Evolutionary conservation across 805 yeast species (phyloP).

Genomic region (Starmerella stellata): DNA sequence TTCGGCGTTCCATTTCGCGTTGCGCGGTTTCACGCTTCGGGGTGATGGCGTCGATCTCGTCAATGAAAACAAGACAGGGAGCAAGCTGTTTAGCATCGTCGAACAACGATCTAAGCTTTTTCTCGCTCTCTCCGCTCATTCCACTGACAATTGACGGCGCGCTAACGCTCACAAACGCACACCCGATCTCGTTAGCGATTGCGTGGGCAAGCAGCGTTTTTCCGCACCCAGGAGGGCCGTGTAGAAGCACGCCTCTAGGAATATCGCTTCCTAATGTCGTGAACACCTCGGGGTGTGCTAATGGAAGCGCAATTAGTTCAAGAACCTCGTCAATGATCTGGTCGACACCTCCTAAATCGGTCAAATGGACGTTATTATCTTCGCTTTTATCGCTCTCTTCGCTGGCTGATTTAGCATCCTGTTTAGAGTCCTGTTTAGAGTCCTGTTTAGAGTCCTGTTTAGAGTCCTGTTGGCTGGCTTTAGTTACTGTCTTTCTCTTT

Average conservation of each 20-base stretch:
- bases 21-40: slow-evolving; percentile 97
- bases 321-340: slow-evolving; percentile 65
- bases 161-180: slow-evolving; percentile 75
- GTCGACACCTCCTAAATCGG: slow-evolving; percentile 79
- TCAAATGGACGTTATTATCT: slow-evolving; percentile 32
- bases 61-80: slow-evolving; percentile 83
- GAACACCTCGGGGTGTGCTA: slow-evolving; percentile 84
- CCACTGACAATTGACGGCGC: slow-evolving; percentile 97
- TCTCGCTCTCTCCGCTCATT: slow-evolving; percentile 98
- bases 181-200: slow-evolving; percentile 81
- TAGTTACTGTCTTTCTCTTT: not conserved
- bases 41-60: slow-evolving; percentile 94
- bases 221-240: slow-evolving; percentile 99
- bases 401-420: not conserved
- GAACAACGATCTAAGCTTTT: slow-evolving; percentile 77
- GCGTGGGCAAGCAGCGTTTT: slow-evolving; percentile 94
- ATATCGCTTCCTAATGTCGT: slow-evolving; percentile 80
- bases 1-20: slow-evolving; percentile 92
- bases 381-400: slow-evolving; percentile 33
- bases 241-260: slow-evolving; percentile 80
- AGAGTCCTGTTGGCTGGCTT: not conserved
- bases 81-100: slow-evolving; percentile 83
- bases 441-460: no score
- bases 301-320: slow-evolving; percentile 84
- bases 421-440: not conserved